Conservation (phyloP, 176 grass and related monocot genomes). For the Paspalum notatum region DNA sequence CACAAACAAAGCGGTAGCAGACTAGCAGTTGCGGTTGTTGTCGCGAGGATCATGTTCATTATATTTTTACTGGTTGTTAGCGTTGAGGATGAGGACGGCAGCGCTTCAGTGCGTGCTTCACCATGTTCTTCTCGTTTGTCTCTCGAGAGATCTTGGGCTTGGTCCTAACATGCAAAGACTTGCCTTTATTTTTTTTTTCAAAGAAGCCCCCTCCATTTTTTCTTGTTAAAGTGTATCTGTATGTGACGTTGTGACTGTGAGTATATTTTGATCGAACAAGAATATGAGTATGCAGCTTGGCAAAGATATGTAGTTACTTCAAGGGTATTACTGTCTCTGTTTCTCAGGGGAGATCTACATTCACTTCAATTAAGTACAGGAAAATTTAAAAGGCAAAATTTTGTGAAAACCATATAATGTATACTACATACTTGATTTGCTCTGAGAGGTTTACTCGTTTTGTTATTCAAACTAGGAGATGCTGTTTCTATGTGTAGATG, state of each 20-base stretch:
- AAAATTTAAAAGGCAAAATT: background rate
- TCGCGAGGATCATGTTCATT: slow-evolving; percentile 36
- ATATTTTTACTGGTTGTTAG: background rate
- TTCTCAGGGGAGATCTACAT: background rate
- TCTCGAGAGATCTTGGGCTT: slow-evolving; percentile 38
- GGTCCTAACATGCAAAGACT: background rate
- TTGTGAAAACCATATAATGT: background rate
- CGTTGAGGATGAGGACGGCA: background rate
- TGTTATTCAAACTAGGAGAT: background rate
- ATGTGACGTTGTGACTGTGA: background rate
- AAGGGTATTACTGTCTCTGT: background rate
- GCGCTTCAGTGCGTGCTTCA: background rate
- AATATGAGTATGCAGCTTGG: background rate
- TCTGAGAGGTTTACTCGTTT: background rate
- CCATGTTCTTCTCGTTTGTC: slow-evolving; percentile 22
- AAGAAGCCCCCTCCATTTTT: too few relatives aligned
- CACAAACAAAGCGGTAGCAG: slow-evolving; percentile 40
- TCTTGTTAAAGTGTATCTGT: background rate
- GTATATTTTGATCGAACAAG: background rate
- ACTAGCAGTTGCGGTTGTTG: slow-evolving; percentile 33
- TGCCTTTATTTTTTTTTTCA: background rate
- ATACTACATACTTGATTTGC: background rate
- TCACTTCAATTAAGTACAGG: background rate
- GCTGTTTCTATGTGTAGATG: background rate
- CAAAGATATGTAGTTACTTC: background rate